Percentiles rank a stretch among this genome's conserved stretches.
Evolutionary conservation across 2,329 filamentous ascomycete species (phyloP).

Genomic region (Fusarium sororula): DNA sequence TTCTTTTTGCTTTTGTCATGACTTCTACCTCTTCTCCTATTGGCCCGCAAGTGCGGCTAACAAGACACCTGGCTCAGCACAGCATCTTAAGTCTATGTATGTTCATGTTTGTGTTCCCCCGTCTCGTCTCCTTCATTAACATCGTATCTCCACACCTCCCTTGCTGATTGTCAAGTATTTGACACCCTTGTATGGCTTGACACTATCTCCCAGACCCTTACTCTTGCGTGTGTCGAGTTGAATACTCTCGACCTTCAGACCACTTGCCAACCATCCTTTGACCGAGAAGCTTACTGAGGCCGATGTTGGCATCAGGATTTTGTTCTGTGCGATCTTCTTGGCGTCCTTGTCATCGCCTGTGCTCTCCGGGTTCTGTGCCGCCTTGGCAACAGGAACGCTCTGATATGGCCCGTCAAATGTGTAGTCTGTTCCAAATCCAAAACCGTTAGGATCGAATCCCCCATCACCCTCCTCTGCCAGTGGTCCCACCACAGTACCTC

Average conservation of each 20-base stretch:
- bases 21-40: background rate
- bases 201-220: conserved; percentile 82
- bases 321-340: conserved; percentile 72
- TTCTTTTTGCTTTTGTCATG: conserved; percentile 13
- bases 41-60: conserved; percentile 11
- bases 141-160: conserved; percentile 70
- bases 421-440: conserved; percentile 62
- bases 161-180: conserved; percentile 89
- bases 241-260: conserved; percentile 74
- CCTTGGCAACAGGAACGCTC: conserved; percentile 49
- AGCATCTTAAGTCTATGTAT: conserved; percentile 6
- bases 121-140: conserved; percentile 47
- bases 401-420: conserved; percentile 68
- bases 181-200: conserved; percentile 97
- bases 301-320: conserved; percentile 81
- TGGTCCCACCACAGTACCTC: conserved; percentile 80
- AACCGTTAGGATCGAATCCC: conserved; percentile 60
- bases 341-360: conserved; percentile 59
- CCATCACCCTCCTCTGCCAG: conserved; percentile 60
- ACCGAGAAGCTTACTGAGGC: conserved; percentile 77
- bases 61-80: background rate
- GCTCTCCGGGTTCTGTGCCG: conserved; percentile 43
- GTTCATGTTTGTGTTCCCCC: background rate
- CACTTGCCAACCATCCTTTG: conserved; percentile 74
- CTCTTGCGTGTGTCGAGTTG: conserved; percentile 80